Base-by-base conservation (phyloP, 1,139 yeast genomes). In the Blastobotrys aristatus region DNA sequence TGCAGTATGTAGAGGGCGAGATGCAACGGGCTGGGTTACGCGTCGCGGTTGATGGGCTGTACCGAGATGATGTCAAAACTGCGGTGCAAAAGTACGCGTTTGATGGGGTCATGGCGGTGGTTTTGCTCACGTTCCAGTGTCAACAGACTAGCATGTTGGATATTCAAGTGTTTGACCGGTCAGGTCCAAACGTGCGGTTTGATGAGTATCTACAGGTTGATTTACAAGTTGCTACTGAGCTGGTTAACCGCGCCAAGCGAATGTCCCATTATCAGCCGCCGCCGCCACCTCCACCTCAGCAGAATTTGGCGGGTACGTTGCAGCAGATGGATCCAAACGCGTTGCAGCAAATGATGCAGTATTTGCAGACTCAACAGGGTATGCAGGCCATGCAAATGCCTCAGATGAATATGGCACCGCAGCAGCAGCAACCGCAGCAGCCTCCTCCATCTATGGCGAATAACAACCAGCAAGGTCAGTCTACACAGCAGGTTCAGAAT, bases 181-280 rank as follows among this genome's bases (percentile, higher is more conserved):
- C 79, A 0, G 89, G 88, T n/a, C 71, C 70, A 37, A 79, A 79
- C 1, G 79, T 89, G 29, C 80, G 82, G 56, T 89, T 84, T 63
- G 95, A 87, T 59, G 96, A 89, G 60, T 89, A 88, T 60, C 75
- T 84, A 4, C 77, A 77, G 48, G 73, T 87, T 18, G 81, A 82
- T 6, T 71, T 80, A 3, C 78, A 78, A 36, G 82, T 78, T 31
- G 92, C 90, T 0, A 75, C 82, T 8, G 80, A 81, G 51, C 62
- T 73, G 52, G 50, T 67, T 43, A 54, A 59, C 51, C 57, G 67
- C 45, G 52, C 64, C 50, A 58, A 58, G 48, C 52, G 53, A 16
- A 44, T 58, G 16, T 33, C 37, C 11, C 5, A 4, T 5, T 30
- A 7, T 13, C 17, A 3, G 3, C 37, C 21, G 6, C 24, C 37